These are phyloP conservation scores for Phaeotremella fagi DNA, from an alignment of 768 basidiomycete species.

Conservation along the genomic window DNA sequence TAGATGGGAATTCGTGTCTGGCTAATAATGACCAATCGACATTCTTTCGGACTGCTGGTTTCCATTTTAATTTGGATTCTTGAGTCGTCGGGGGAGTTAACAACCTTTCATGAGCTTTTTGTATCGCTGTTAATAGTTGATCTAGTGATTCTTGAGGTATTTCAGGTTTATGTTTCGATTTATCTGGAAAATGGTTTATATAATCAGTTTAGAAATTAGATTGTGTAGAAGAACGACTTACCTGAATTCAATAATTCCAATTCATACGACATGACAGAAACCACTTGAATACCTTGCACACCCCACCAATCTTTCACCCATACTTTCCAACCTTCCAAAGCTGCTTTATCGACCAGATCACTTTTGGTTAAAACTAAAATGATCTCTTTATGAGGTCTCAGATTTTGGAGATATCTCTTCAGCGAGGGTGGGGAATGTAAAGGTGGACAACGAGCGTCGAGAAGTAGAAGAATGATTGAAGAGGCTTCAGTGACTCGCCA, in stretches of 20 bases:
- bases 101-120: conserved; percentile 62
- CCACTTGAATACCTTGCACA: conserved; percentile 57
- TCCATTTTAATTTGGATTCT: conserved; percentile 60
- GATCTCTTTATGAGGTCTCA: conserved; percentile 67
- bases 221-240: not conserved
- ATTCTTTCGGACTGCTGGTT: conserved; percentile 58
- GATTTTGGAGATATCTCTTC: conserved; percentile 63
- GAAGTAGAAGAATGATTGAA: conserved; percentile 89
- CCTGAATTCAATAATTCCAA: conserved; percentile 48
- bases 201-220: conserved; percentile 55
- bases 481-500: conserved; percentile 97
- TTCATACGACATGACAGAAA: conserved; percentile 70
- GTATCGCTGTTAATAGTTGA: conserved; percentile 62
- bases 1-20: not conserved
- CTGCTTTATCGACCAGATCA: conserved; percentile 67
- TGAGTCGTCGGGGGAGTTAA: conserved; percentile 57
- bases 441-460: conserved; percentile 91
- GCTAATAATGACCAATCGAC: conserved; percentile 72
- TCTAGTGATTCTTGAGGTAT: conserved; percentile 64
- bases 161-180: conserved; percentile 55
- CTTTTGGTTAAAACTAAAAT: conserved; percentile 87
- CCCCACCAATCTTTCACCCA: conserved; percentile 48
- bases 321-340: conserved; percentile 36
- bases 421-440: conserved; percentile 89
- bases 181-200: conserved; percentile 26